Evolutionary conservation across 371 early-diverging fungal genomes (phyloP).

Genomic region (Chytridiales sp.): DNA sequence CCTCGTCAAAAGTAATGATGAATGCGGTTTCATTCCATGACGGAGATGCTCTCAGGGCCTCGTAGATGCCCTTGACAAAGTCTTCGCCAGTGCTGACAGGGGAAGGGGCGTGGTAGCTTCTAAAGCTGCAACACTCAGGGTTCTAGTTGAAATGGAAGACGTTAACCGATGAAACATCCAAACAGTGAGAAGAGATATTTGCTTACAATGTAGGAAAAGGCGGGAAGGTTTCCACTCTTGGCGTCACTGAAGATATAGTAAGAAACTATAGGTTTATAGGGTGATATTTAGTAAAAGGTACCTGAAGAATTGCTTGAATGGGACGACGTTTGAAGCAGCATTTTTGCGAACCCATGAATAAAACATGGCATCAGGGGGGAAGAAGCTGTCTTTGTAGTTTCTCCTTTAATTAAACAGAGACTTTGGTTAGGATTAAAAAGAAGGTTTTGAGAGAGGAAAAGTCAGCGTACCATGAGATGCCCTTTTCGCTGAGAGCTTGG

Average conservation of each 20-base stretch:
- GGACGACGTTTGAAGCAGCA: background rate
- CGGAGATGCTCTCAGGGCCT: slow-evolving; percentile 20
- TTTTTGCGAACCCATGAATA: background rate
- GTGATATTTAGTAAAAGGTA: no score
- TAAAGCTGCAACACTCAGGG: background rate
- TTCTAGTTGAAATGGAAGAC: background rate
- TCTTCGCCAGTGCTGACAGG: slow-evolving; percentile 8
- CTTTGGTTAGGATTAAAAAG: background rate
- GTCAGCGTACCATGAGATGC: slow-evolving; percentile 9
- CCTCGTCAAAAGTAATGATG: slow-evolving; percentile 27
- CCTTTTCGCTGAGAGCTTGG: slow-evolving; percentile 1
- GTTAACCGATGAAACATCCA: no score
- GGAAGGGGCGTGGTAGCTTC: slow-evolving; percentile 19
- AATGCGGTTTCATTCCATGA: slow-evolving; percentile 25
- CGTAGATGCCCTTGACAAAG: slow-evolving; percentile 21
- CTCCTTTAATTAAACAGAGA: background rate
- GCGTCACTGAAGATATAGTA: slow-evolving; percentile 14
- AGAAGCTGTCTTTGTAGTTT: background rate
- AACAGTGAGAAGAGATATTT: no score
- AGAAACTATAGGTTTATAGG: no score
- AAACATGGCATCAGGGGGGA: background rate
- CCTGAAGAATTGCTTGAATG: background rate
- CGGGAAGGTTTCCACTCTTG: slow-evolving; percentile 12
- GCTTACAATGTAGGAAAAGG: slow-evolving; percentile 15
- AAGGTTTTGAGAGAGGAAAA: no score